A percentile compares a stretch with the other conserved stretches of the same genome.
phyloP scores from a whole-genome alignment of 2,329 filamentous ascomycete genomes.

The Colletotrichum liaoningense region DNA sequence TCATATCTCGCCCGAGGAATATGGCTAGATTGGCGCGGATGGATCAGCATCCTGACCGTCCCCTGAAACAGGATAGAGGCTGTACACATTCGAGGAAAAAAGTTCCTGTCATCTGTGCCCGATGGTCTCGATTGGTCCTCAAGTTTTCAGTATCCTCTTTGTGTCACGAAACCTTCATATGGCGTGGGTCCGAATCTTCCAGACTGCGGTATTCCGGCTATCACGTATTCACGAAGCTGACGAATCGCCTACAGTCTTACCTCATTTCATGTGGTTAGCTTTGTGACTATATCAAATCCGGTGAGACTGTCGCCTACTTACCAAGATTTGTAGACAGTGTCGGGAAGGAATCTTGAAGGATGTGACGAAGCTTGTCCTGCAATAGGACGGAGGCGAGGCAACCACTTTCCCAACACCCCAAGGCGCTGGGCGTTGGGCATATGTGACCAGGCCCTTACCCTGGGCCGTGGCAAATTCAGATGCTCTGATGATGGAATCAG shows the following conservation, averaged over 20 bases:
- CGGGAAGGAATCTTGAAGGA: not conserved
- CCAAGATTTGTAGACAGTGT: too few relatives aligned
- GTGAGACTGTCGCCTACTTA: not conserved
- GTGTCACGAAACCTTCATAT: too few relatives aligned
- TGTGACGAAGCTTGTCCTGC: not conserved
- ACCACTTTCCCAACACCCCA: not conserved
- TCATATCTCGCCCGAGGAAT: not conserved
- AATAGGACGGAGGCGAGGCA: not conserved
- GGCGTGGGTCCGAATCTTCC: not conserved
- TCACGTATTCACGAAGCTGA: not conserved
- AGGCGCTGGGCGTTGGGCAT: not conserved
- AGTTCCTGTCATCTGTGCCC: not conserved
- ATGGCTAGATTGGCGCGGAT: not conserved
- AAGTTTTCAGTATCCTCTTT: not conserved
- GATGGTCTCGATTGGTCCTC: not conserved
- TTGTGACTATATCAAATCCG: not conserved
- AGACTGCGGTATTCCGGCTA: not conserved
- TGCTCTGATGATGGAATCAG: too few relatives aligned
- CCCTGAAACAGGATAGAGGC: not conserved
- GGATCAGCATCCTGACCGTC: conserved; percentile 3
- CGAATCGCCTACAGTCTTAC: not conserved
- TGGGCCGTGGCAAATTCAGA: not conserved
- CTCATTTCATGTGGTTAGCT: not conserved
- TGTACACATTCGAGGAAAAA: not conserved
- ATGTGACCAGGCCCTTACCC: not conserved